A percentile compares a stretch with the other conserved stretches of the same genome.
These are phyloP conservation scores for Ensete glaucum DNA, from an alignment of 176 grass and related monocot genomes.

Conservation along the genomic window DNA sequence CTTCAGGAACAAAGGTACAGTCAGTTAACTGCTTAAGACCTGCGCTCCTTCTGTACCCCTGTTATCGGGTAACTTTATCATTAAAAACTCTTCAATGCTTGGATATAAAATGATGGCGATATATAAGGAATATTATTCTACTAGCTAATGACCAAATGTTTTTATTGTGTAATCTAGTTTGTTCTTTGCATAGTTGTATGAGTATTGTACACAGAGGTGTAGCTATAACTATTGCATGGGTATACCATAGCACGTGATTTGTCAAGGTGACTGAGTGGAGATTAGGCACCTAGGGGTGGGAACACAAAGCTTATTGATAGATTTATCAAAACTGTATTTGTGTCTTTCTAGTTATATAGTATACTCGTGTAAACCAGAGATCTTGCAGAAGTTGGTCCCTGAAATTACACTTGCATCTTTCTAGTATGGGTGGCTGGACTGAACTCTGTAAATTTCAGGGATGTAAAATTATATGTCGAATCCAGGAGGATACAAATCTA, in stretches of 20 bases:
- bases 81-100: neutral
- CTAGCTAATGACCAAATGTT: neutral
- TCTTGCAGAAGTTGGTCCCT: too few species aligned
- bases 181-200: neutral
- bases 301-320: too few species aligned
- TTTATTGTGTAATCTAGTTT: neutral
- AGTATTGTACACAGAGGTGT: neutral
- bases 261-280: neutral
- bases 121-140: neutral
- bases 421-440: too few species aligned
- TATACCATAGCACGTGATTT: neutral
- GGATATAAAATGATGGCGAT: neutral
- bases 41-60: neutral
- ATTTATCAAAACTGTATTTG: too few species aligned
- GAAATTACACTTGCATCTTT: too few species aligned
- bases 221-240: neutral
- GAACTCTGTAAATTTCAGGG: too few species aligned
- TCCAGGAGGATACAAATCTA: too few species aligned
- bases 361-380: too few species aligned
- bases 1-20: slow-evolving; percentile 89
- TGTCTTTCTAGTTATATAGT: too few species aligned
- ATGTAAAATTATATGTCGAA: too few species aligned
- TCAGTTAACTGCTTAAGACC: neutral
- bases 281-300: too few species aligned
- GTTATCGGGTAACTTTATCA: neutral